These are phyloP conservation scores for Amphichorda felina DNA, from an alignment of 2,329 filamentous ascomycete genomes.

Conservation along the genomic window DNA sequence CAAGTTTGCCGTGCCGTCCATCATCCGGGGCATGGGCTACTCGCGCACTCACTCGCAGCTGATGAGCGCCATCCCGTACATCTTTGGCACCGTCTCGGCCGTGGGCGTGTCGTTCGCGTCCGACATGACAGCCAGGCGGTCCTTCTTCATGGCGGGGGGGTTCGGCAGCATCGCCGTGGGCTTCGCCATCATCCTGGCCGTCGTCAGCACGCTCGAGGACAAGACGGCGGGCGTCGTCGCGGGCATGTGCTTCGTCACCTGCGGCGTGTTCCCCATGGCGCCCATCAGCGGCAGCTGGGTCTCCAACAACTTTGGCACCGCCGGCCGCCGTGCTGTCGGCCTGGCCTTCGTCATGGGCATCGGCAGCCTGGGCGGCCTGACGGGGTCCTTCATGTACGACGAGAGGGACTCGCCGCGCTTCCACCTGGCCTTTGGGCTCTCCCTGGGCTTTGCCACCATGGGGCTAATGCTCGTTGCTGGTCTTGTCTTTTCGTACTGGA, in stretches of 20 bases:
- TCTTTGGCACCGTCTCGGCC: conserved; percentile 51
- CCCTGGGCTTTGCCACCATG: conserved; percentile 11
- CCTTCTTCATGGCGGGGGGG: conserved; percentile 42
- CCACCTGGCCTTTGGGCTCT: conserved; percentile 6
- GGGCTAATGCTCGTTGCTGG: conserved; percentile 7
- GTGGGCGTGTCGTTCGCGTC: conserved; percentile 41
- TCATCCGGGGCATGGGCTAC: conserved; percentile 49
- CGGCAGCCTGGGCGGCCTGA: conserved; percentile 5
- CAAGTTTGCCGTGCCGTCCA: conserved; percentile 40
- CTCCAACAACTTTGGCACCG: conserved; percentile 14
- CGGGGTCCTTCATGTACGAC: conserved; percentile 5
- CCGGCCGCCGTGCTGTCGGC: conserved; percentile 15
- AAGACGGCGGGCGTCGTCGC: conserved; percentile 23
- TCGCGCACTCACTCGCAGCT: conserved; percentile 46
- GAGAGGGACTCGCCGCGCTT: conserved; percentile 3
- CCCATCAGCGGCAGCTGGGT: conserved; percentile 23
- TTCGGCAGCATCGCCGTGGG: conserved; percentile 43
- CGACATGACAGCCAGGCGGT: conserved; percentile 38
- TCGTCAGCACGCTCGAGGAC: neutral
- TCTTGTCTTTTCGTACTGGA: neutral
- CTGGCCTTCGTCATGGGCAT: conserved; percentile 14
- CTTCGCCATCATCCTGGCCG: conserved; percentile 30
- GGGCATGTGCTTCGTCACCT: conserved; percentile 52
- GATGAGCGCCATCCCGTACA: conserved; percentile 48
- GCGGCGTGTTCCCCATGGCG: conserved; percentile 46